Evolutionary conservation across 805 yeast species (phyloP).

Genomic region (Cyberlindnera americana): DNA sequence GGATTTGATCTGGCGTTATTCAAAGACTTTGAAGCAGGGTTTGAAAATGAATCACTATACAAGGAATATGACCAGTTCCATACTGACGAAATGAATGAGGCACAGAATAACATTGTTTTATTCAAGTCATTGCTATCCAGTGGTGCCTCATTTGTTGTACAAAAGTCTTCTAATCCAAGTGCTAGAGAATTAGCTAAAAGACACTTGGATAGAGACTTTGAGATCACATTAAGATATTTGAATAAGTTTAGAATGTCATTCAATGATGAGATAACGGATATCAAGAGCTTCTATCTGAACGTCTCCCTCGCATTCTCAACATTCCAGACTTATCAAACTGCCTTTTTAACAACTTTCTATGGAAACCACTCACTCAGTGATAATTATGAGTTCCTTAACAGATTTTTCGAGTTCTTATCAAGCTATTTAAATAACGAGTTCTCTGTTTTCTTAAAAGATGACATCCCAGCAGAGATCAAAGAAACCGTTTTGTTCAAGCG

Average conservation of each 20-base stretch:
- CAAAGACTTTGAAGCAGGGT: slow-evolving; percentile 15
- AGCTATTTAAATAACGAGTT: slow-evolving; percentile 22
- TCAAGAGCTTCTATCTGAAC: slow-evolving; percentile 18
- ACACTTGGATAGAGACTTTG: slow-evolving; percentile 23
- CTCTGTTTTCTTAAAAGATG: slow-evolving; percentile 16
- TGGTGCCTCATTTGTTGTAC: slow-evolving; percentile 22
- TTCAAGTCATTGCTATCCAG: slow-evolving; percentile 24
- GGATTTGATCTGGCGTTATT: slow-evolving; percentile 8
- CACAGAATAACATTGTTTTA: slow-evolving; percentile 23
- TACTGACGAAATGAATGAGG: slow-evolving; percentile 18
- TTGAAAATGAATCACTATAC: slow-evolving; percentile 23
- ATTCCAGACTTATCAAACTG: slow-evolving; percentile 26
- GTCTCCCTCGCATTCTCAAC: slow-evolving; percentile 24
- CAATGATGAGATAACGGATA: slow-evolving; percentile 8
- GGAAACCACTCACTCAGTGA: slow-evolving; percentile 24
- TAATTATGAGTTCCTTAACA: slow-evolving; percentile 20
- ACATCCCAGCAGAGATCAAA: slow-evolving; percentile 8
- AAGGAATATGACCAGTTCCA: slow-evolving; percentile 23
- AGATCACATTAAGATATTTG: slow-evolving; percentile 24
- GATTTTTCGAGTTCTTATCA: slow-evolving; percentile 22
- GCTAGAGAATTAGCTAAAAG: slow-evolving; percentile 13
- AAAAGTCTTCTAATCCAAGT: slow-evolving; percentile 11
- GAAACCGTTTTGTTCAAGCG: slow-evolving; percentile 17
- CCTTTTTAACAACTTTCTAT: slow-evolving; percentile 21
- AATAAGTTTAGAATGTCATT: slow-evolving; percentile 23